Evolutionary conservation across 176 grass and related monocot genomes (phyloP).

Genomic region (Rhipidocladum racemiflorum): DNA sequence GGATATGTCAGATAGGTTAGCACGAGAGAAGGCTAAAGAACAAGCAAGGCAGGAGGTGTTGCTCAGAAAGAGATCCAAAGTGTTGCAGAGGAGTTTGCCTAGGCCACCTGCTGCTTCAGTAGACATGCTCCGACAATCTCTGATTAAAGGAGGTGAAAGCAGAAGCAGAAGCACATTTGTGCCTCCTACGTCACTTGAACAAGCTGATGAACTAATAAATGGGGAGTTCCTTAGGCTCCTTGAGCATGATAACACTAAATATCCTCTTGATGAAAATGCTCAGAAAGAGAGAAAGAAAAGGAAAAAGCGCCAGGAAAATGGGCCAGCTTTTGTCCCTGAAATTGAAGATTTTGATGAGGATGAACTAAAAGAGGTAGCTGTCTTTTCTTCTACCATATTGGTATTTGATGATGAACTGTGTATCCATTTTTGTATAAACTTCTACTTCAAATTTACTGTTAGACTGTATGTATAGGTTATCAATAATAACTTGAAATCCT

Average conservation of each 20-base stretch:
- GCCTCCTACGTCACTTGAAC: constrained; percentile 76
- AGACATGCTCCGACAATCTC: constrained; percentile 54
- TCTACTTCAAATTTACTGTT: neutral
- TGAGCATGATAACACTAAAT: constrained; percentile 84
- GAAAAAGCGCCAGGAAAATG: constrained; percentile 42
- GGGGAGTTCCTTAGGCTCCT: constrained; percentile 71
- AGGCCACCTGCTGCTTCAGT: constrained; percentile 63
- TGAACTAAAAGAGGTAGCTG: constrained; percentile 62
- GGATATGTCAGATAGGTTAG: constrained; percentile 79
- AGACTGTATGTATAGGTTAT: neutral
- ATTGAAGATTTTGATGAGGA: constrained; percentile 76
- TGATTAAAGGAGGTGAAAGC: constrained; percentile 72
- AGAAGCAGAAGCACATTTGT: constrained; percentile 68
- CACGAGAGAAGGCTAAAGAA: constrained; percentile 72
- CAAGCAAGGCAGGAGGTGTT: constrained; percentile 64
- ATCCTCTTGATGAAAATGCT: constrained; percentile 65
- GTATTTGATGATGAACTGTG: constrained; percentile 4
- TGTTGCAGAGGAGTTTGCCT: constrained; percentile 81
- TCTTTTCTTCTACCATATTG: neutral
- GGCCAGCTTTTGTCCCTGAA: constrained; percentile 48
- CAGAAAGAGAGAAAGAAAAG: constrained; percentile 71
- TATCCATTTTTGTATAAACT: neutral
- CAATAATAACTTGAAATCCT: neutral
- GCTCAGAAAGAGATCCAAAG: constrained; percentile 90
- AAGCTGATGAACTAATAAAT: constrained; percentile 80